Evolutionary conservation across 768 basidiomycete species (phyloP), one percentile per base, ranked within the genome.

Genomic region (Pleurotus tuoliensis): DNA sequence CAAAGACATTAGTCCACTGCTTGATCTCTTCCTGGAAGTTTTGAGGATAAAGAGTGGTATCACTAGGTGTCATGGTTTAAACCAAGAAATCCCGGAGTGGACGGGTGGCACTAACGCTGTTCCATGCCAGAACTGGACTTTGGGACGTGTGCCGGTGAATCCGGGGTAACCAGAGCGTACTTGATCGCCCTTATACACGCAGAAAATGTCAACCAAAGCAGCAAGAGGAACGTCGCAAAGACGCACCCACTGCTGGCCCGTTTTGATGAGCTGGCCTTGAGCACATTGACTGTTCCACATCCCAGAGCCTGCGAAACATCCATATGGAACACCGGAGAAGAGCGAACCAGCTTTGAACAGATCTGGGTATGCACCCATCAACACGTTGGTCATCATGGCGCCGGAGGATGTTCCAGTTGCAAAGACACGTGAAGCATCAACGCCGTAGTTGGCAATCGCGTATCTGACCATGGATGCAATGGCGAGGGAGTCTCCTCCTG

Each of bases 341-440:
- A 73, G 76, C 27, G 76, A 59, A 22, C 76, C 80, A 12, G 79
- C 82, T 40, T 60, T 57, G 70, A 82, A 80, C 45, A 84, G 63
- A 55, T 83, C 78, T 11, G 82, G 82, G 68, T 83, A 82, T 12
- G 78, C 76, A 34, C 79, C 82, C 47, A 70, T 68, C 41, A 83
- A 69, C 22, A 82, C 81, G 61, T 77, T 80, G 56, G 82, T 82
- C 82, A 83, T 83, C 82, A 83, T 84, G 1, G 75, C 77, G 43
- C 82, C 82, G 2, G 81, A 82, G 3, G 76, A 77, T 3, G 74
- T 73, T 13, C 82, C 82, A 34, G 78, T 79, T 24, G 74, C 76
- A 64, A 76, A 83, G 56, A 83, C 81, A 39, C 73, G 71, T n/a
- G 57, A 62, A 2, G 77, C 39, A 59, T 82, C 76, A 38, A 80